Percentiles rank a stretch among this genome's conserved stretches.
Conservation (phyloP, 2,329 filamentous ascomycete genomes). For the Hypoxylon sp. region DNA sequence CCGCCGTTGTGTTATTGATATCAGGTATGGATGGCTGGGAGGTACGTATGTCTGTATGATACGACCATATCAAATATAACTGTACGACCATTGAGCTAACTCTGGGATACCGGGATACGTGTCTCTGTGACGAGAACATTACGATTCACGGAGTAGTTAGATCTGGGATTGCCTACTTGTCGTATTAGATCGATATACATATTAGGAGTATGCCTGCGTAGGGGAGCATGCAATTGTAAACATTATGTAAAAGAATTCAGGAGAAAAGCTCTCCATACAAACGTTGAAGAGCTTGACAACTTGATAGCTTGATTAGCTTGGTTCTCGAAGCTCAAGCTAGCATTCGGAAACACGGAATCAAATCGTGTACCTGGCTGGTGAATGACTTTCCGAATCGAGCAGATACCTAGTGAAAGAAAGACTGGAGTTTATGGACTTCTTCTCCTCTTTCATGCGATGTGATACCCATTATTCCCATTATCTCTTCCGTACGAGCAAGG, state of each 20-base stretch:
- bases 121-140: constrained; percentile 27
- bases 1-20: constrained; percentile 24
- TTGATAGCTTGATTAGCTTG: not conserved
- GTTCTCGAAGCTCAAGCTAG: not conserved
- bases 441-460: constrained; percentile 24
- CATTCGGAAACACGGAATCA: not conserved
- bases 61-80: constrained; percentile 6
- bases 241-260: not conserved
- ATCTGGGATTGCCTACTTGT: not conserved
- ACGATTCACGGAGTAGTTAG: constrained; percentile 16
- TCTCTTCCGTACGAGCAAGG: constrained; percentile 23
- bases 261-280: not conserved
- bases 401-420: constrained; percentile 4
- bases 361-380: not conserved
- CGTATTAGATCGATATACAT: not conserved
- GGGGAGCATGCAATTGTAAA: not conserved
- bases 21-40: constrained; percentile 1
- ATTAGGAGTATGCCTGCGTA: not conserved
- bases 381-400: constrained; percentile 23
- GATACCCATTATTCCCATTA: constrained; percentile 18
- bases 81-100: constrained; percentile 9
- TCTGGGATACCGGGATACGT: constrained; percentile 26
- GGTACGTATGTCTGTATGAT: constrained; percentile 4
- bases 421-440: not conserved
- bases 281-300: not conserved